A percentile compares a stretch with the other conserved stretches of the same genome.
These are phyloP conservation scores for Bipolaris victoriae DNA, from an alignment of 2,329 filamentous ascomycete species.

Conservation along the genomic window DNA sequence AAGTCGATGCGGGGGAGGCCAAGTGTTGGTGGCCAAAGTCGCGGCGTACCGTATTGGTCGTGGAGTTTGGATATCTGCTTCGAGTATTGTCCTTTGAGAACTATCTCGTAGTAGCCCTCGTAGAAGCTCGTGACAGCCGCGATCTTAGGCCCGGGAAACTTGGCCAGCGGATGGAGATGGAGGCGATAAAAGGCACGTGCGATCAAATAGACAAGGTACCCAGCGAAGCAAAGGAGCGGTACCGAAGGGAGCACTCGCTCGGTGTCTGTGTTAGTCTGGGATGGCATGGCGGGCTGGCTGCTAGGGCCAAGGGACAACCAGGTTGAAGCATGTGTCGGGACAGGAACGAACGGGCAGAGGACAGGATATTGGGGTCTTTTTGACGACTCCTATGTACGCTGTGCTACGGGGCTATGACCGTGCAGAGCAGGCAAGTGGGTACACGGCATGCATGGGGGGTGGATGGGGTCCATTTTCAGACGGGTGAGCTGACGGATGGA, in stretches of 20 bases:
- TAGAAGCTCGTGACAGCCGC: slow-evolving; percentile 44
- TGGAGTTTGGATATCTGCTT: slow-evolving; percentile 40
- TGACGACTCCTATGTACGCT: neutral
- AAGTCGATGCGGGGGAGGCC: neutral
- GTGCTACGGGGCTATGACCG: too few relatives aligned
- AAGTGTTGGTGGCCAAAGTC: neutral
- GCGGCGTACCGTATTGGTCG: slow-evolving; percentile 39
- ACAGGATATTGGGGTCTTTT: neutral
- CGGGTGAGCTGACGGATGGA: neutral
- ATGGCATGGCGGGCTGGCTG: slow-evolving; percentile 16
- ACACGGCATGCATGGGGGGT: neutral
- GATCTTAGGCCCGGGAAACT: slow-evolving; percentile 52
- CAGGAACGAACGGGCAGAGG: neutral
- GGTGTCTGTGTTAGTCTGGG: slow-evolving; percentile 5
- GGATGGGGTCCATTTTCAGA: neutral
- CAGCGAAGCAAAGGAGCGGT: slow-evolving; percentile 16
- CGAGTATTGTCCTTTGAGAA: slow-evolving; percentile 41
- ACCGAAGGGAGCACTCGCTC: slow-evolving; percentile 14
- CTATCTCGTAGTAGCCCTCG: slow-evolving; percentile 46
- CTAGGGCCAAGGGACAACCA: slow-evolving; percentile 5
- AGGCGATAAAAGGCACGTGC: slow-evolving; percentile 47
- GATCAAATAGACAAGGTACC: slow-evolving; percentile 24
- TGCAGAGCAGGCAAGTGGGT: neutral
- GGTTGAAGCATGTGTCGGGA: slow-evolving; percentile 16
- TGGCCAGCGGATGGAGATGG: slow-evolving; percentile 54